phyloP scores from a whole-genome alignment of 2,329 filamentous ascomycete species.

The Beauveria medogensis region DNA sequence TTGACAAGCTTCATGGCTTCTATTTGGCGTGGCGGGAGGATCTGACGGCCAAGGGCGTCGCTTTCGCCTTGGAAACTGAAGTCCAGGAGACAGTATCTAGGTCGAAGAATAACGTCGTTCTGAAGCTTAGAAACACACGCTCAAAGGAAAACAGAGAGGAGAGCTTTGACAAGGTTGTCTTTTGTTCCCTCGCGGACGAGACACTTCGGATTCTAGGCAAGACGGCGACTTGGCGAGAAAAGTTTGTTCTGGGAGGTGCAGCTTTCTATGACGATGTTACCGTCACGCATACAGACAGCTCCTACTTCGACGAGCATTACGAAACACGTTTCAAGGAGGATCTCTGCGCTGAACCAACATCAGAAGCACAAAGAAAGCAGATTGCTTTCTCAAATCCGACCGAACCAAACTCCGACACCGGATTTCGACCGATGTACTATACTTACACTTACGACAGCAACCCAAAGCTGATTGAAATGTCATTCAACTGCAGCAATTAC shows the following conservation, averaged over 20 bases:
- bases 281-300: constrained; percentile 56
- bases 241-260: constrained; percentile 60
- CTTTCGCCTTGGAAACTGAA: constrained; percentile 48
- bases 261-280: constrained; percentile 64
- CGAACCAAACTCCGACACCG: constrained; percentile 38
- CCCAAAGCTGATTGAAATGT: constrained; percentile 56
- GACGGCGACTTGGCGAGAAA: constrained; percentile 53
- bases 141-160: constrained; percentile 46
- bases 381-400: constrained; percentile 34
- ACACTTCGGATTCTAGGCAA: constrained; percentile 52
- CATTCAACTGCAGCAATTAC: constrained; percentile 69
- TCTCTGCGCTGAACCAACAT: constrained; percentile 40
- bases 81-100: constrained; percentile 44
- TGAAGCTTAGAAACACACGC: constrained; percentile 41
- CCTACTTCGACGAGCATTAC: constrained; percentile 62
- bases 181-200: constrained; percentile 58
- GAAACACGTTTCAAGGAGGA: constrained; percentile 49
- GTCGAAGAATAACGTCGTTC: constrained; percentile 41
- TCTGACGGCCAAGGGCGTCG: constrained; percentile 45
- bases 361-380: constrained; percentile 30
- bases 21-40: constrained; percentile 52
- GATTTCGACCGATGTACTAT: constrained; percentile 58
- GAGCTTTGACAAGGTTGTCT: constrained; percentile 56
- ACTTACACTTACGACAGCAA: constrained; percentile 52
- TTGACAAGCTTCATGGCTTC: constrained; percentile 53